Conservation (phyloP, 768 basidiomycete species). For the Coprinopsis strossmayeri region DNA sequence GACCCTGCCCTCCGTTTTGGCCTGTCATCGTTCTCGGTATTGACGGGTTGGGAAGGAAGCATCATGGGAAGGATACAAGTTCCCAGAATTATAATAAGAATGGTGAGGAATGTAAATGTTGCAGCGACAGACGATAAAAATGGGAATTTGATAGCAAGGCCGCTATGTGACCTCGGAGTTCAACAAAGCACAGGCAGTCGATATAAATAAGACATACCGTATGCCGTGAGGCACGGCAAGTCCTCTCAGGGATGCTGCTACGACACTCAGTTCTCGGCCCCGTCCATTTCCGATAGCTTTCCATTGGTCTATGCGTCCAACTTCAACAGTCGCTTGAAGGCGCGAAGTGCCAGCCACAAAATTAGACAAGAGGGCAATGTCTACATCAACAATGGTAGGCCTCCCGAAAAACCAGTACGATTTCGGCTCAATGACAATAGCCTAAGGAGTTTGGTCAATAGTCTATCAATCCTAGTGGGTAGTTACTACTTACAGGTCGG, state of each 20-base stretch:
- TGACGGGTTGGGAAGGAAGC: slow-evolving; percentile 5
- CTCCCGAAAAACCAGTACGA: slow-evolving; percentile 32
- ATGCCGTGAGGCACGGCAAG: slow-evolving; percentile 60
- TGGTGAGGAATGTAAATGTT: slow-evolving; percentile 37
- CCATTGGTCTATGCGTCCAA: slow-evolving; percentile 76
- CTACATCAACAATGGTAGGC: slow-evolving; percentile 37
- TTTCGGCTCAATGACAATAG: slow-evolving; percentile 46
- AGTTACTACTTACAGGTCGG: slow-evolving; percentile 65
- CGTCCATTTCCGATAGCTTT: slow-evolving; percentile 58
- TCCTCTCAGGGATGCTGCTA: slow-evolving; percentile 56
- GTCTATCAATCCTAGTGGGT: too few species aligned
- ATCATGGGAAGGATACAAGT: slow-evolving; percentile 43
- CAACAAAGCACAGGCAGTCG: neutral
- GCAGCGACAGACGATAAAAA: slow-evolving; percentile 44
- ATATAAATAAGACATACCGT: slow-evolving; percentile 37
- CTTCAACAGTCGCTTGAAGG: slow-evolving; percentile 54
- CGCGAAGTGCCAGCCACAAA: slow-evolving; percentile 42
- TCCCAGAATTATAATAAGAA: slow-evolving; percentile 39
- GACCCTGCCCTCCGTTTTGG: neutral
- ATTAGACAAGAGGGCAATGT: slow-evolving; percentile 51
- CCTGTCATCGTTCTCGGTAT: neutral
- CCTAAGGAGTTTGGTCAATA: slow-evolving; percentile 40
- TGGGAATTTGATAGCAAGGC: slow-evolving; percentile 66
- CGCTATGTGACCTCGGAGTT: slow-evolving; percentile 31
- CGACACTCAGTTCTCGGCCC: slow-evolving; percentile 67